Percentiles rank a stretch among this genome's conserved stretches.
These are phyloP conservation scores for Pythium myriotylum DNA, from an alignment of 352 stramenopile species.

Conservation along the genomic window DNA sequence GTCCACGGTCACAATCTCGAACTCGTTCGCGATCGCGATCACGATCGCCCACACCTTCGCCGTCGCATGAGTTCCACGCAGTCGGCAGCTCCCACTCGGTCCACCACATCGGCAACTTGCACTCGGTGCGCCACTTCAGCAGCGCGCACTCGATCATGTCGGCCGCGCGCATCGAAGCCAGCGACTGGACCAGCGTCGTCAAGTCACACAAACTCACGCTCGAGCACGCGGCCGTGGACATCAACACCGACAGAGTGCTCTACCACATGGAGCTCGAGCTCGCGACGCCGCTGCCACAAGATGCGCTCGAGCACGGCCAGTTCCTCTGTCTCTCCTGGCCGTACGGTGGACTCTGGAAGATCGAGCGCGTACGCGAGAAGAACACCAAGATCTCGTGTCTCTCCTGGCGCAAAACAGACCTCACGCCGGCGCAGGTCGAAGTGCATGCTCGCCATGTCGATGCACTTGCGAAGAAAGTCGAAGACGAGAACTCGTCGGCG, in stretches of 20 bases:
- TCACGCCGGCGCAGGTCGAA: slow-evolving; percentile 30
- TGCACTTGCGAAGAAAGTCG: slow-evolving; percentile 38
- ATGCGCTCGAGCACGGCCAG: slow-evolving; percentile 37
- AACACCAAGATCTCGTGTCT: slow-evolving; percentile 37
- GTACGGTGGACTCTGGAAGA: slow-evolving; percentile 57
- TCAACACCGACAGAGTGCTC: slow-evolving; percentile 44
- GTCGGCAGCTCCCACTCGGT: not conserved
- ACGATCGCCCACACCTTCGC: not conserved
- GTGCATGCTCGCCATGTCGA: slow-evolving; percentile 29
- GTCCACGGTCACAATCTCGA: too few species aligned
- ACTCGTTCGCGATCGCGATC: too few species aligned
- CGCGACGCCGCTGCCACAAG: slow-evolving; percentile 35
- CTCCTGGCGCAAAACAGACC: slow-evolving; percentile 48
- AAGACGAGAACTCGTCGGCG: not conserved
- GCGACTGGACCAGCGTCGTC: slow-evolving; percentile 20
- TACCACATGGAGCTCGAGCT: slow-evolving; percentile 53
- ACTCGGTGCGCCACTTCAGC: not conserved
- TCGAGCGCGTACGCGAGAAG: slow-evolving; percentile 36
- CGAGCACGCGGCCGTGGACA: slow-evolving; percentile 52
- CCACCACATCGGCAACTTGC: too few species aligned
- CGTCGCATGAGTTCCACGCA: not conserved
- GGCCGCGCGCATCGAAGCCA: not conserved
- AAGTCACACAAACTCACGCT: slow-evolving; percentile 42
- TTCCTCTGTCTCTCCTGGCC: slow-evolving; percentile 54
- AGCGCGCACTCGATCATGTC: not conserved